phyloP scores from a whole-genome alignment of 768 basidiomycete genomes.

The Russula abietina region DNA sequence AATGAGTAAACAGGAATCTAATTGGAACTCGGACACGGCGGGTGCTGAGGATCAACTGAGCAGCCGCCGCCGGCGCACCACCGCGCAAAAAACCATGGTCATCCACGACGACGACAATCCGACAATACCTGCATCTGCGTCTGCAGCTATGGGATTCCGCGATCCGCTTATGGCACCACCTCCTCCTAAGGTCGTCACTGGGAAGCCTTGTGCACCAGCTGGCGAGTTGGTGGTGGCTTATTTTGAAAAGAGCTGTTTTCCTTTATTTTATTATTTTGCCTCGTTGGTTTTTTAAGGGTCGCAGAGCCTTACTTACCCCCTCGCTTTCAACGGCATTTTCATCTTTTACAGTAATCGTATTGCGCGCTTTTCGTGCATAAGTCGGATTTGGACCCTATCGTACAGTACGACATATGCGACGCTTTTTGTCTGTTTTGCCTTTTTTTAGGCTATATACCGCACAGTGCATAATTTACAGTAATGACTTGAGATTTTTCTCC shows the following conservation, averaged over 20 bases:
- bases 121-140: slow-evolving; percentile 31
- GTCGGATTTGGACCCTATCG: too few species aligned
- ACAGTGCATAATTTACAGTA: too few species aligned
- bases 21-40: slow-evolving; percentile 19
- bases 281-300: background rate
- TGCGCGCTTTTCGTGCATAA: too few species aligned
- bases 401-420: too few species aligned
- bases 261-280: background rate
- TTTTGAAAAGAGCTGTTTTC: slow-evolving; percentile 44
- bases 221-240: slow-evolving; percentile 81
- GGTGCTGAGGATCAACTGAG: slow-evolving; percentile 12
- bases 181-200: slow-evolving; percentile 38
- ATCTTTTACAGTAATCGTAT: too few species aligned
- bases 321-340: too few species aligned
- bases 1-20: slow-evolving; percentile 27
- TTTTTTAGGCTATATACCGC: too few species aligned
- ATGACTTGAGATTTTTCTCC: too few species aligned
- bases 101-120: too few species aligned
- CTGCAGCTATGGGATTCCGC: slow-evolving; percentile 47
- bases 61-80: too few species aligned
- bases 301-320: too few species aligned
- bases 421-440: too few species aligned
- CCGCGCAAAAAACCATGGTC: background rate
- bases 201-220: slow-evolving; percentile 61
- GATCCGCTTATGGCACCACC: slow-evolving; percentile 61